Evolutionary conservation across 768 basidiomycete species (phyloP), one percentile per base, ranked within the genome.

Genomic region (Neoboletus brunneissimus): DNA sequence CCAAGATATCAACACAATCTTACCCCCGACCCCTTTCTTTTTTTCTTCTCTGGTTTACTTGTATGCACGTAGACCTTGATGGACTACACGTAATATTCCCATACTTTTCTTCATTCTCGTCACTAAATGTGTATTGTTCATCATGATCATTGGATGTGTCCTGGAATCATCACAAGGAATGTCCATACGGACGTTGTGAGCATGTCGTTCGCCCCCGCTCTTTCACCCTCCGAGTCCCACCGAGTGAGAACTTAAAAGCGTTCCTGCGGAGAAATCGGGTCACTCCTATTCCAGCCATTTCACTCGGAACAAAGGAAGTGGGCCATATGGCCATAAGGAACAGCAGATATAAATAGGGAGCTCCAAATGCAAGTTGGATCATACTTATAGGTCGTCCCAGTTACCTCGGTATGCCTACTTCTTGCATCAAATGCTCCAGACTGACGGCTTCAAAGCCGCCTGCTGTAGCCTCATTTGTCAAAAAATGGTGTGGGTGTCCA

Each of bases 401-500:
- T 41, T 29, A 46, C 32, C 22, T 34, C 1, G 18, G 55, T 58
- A 25, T 18, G 47, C 42, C 12, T 15, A 22, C 23, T 20, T 5
- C 11, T 23, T 23, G 1, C 20, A 13, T 5, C 18, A 13, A 18
- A 16, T 0, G 4, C 10, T 25, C 12, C 15, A 44, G 10, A 6
- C 35, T 59, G 38, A 40, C 38, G 5, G 50, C 16, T 12, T n/a
- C 8, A 20, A 23, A 27, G 27, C 23, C 18, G 13, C 18, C 6
- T 37, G 3, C 22, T 11, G 22, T 25, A 37, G 18, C 4, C 8
- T 10, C 20, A 32, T 40, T 25, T 16, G 7, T 25, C 15, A n/a
- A 46, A 25, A 29, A 11, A 64, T 61, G 62, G 59, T 64, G 29
- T 64, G 63, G 63, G 50, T 64, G 6, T 61, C 63, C 34, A 64